Evolutionary conservation across 768 basidiomycete genomes (phyloP).

Genomic region (Lyophyllum semitale): DNA sequence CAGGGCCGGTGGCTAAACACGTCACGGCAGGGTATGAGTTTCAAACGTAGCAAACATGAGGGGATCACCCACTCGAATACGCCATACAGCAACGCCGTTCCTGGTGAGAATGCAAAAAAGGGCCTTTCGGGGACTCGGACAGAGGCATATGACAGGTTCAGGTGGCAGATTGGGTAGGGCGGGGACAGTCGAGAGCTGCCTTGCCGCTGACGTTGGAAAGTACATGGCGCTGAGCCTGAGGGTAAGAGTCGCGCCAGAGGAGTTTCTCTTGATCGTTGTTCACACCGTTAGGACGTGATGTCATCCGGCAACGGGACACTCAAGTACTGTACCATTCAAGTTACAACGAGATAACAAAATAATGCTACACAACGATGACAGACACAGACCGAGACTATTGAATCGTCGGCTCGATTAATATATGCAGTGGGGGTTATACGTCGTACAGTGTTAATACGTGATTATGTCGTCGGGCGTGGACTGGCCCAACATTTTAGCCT

Average conservation of each 20-base stretch:
- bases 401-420: slow-evolving; percentile 3
- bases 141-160: slow-evolving; percentile 59
- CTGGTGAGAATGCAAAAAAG: slow-evolving; percentile 78
- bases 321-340: background rate
- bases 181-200: slow-evolving; percentile 70
- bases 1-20: slow-evolving; percentile 64
- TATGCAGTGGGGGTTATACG: slow-evolving; percentile 9
- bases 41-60: background rate
- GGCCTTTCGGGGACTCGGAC: slow-evolving; percentile 72
- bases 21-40: slow-evolving; percentile 2
- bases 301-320: background rate
- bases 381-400: slow-evolving; percentile 1
- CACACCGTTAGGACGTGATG: slow-evolving; percentile 6
- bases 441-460: slow-evolving; percentile 5
- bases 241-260: background rate
- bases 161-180: slow-evolving; percentile 62
- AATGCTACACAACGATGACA: slow-evolving; percentile 6
- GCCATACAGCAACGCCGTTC: slow-evolving; percentile 76
- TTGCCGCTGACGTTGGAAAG: slow-evolving; percentile 81
- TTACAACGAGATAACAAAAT: background rate
- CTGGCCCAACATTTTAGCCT: slow-evolving; percentile 45
- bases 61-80: slow-evolving; percentile 65
- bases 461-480: slow-evolving; percentile 25
- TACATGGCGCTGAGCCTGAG: slow-evolving; percentile 54
- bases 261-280: background rate